Evolutionary conservation across 1,284 basidiomycete species (phyloP), one percentile per base, ranked within the genome.

Genomic region (Microbotryomycetes sp.): DNA sequence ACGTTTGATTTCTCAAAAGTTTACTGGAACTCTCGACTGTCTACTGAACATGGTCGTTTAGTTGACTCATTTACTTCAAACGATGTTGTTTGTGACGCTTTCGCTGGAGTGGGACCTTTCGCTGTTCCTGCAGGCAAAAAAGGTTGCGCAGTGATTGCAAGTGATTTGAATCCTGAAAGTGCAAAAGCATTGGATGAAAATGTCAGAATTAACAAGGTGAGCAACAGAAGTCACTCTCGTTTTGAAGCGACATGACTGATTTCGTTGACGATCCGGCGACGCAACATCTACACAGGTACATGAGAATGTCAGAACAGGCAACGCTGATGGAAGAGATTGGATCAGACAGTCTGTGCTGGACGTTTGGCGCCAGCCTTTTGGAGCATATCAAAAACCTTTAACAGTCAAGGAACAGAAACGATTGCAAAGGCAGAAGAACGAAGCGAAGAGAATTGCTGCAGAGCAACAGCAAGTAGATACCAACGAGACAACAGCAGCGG

Each of bases 101-200:
- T 98, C 77, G 96, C 96, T 1, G 96, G 96, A 15, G 93, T 99
- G 0, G 96, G 96, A 0, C 96, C 96, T 0, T 99, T 99, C 75
- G 89, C 90, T 1, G 78, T 98, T 9, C 96, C 96, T 1, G 93
- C 86, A 0, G 66, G 65, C 2, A 93, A 87, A 78, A 89, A 88
- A 70, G 89, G 90, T 1, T 89, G 88, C 70, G 73, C 60, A 4
- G 89, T 98, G 0, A 78, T 93, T 31, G 92, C 89, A 19, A 98
- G 97, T 70, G 96, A 99, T 75, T 78, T 98, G 55, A 99, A 99
- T 76, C 93, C 94, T 1, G 83, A 85, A 48, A 89, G 89, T 67
- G 83, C 83, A 16, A 85, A 86, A 71, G 93, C 87, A 76, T 80
- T 97, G 68, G 64, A 76, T n/a, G 78, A 81, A 69, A 97, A 97